Conservation (phyloP, 148 eudicot genomes). For the Silene uniflora region DNA sequence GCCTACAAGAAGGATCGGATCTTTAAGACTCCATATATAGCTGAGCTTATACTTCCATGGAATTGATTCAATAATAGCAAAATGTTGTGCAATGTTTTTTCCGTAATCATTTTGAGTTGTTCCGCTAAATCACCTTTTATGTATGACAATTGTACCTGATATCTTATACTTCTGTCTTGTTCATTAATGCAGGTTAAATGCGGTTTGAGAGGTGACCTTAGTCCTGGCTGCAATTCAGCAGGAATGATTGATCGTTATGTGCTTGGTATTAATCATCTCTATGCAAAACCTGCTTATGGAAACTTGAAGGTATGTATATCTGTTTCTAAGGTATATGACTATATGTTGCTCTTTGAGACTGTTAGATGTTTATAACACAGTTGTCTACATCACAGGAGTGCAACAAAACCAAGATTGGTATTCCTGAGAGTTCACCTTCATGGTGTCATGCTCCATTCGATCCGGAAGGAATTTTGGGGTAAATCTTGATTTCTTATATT, state of each 20-base stretch:
- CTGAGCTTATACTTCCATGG: background rate
- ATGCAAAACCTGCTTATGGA: constrained; percentile 55
- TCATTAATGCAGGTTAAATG: constrained; percentile 52
- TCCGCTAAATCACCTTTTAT: background rate
- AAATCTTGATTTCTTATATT: constrained; percentile 12
- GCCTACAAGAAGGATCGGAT: background rate
- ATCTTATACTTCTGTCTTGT: background rate
- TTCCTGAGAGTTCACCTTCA: constrained; percentile 56
- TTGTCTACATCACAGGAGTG: constrained; percentile 45
- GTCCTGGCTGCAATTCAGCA: constrained; percentile 86
- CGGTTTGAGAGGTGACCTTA: constrained; percentile 62
- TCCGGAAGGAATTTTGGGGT: constrained; percentile 93
- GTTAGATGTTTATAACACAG: constrained; percentile 1
- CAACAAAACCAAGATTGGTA: constrained; percentile 47
- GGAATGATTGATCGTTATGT: constrained; percentile 77
- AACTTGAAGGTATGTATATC: constrained; percentile 79
- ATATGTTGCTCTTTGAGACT: background rate
- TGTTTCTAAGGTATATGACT: background rate
- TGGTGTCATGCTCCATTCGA: constrained; percentile 96
- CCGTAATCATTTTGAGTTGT: background rate
- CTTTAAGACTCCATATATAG: background rate
- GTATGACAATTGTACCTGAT: background rate
- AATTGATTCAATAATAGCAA: background rate
- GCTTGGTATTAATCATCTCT: constrained; percentile 70
- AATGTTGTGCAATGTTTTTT: background rate